Base-by-base conservation (phyloP, 2,329 filamentous ascomycete genomes). In the Ceratocystiopsis sp. region DNA sequence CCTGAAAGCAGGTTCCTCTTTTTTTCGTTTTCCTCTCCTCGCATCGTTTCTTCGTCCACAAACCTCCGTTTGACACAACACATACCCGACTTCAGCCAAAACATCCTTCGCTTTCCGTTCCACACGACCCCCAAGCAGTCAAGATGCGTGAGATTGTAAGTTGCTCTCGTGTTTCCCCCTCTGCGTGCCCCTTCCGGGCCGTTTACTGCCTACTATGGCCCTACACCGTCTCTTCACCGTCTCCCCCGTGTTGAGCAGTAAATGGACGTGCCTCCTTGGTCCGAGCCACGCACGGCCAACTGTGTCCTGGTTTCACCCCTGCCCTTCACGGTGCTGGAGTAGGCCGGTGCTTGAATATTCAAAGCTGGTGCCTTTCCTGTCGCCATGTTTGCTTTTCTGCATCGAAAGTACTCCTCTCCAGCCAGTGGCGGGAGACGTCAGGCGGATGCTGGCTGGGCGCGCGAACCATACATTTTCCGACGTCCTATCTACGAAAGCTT, bases 91-190 rank as follows among this genome's bases (percentile, higher is more conserved):
- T 21, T 14, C 37, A 16, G 13, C 16, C 37, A 38, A 35, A 35
- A 36, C 18, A 43, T 18, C 36, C 19, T 11, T 29, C 9, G 25
- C 25, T 11, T 29, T 29, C 10, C 25, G 7, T 2, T 29, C 10
- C 25, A 29, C 25, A 29, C 25, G 25, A 29, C 2, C 10, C 25
- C 25, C n/a, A 37, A 51, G 50, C 55, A 56, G 57, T 58, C 73
- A 79, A 67, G 53, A 81, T 81, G 77, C 76, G 77, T 75, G 77
- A 81, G 69, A 81, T 81, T 60, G 76, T 80, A 68, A 65, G 76
- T 75, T 40, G n/a, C 14, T 12, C 15, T 34, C 15, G 10, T 37
- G 35, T 34, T 35, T 33, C 16, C 12, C 5, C 38, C 39, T 18
- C 6, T 39, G 14, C 17, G 9, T 21, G 21, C 17, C 45, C 44